Conservation (phyloP, 805 yeast genomes). For the Barnettozyma sp. region DNA sequence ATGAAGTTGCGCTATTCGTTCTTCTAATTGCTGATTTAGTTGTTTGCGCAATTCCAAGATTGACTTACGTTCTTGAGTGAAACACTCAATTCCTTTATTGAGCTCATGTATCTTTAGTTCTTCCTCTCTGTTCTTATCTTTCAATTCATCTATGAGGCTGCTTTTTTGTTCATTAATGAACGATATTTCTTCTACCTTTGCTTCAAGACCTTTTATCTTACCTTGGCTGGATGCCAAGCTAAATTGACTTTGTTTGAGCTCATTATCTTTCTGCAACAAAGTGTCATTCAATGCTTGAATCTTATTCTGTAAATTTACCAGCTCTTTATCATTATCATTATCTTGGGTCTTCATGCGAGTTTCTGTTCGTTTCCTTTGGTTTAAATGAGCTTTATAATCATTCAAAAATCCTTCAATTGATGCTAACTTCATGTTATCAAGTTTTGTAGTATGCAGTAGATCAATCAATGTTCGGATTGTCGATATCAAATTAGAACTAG, state of each 20-base stretch:
- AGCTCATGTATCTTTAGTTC: no score
- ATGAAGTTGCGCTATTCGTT: neutral
- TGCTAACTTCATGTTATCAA: conserved; percentile 49
- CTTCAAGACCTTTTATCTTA: conserved; percentile 1
- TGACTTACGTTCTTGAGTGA: no score
- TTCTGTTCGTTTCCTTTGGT: conserved; percentile 7
- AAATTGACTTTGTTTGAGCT: conserved; percentile 1
- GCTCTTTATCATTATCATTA: conserved; percentile 1
- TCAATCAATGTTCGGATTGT: conserved; percentile 48
- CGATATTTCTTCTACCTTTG: no score
- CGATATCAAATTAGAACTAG: conserved; percentile 47
- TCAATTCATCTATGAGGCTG: no score
- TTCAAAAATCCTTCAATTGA: conserved; percentile 49
- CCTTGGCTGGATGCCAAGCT: neutral
- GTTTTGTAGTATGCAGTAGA: conserved; percentile 49
- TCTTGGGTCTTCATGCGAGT: conserved; percentile 1
- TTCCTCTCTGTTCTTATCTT: no score
- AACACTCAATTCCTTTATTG: no score
- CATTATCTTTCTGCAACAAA: conserved; percentile 4
- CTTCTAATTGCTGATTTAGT: neutral
- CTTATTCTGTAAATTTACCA: neutral
- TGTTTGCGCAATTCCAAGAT: no score
- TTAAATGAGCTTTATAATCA: conserved; percentile 33
- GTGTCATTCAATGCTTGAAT: neutral
- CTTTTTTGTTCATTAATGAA: no score